Conservation (phyloP, 1,284 basidiomycete species). For the Tilletia caries region DNA sequence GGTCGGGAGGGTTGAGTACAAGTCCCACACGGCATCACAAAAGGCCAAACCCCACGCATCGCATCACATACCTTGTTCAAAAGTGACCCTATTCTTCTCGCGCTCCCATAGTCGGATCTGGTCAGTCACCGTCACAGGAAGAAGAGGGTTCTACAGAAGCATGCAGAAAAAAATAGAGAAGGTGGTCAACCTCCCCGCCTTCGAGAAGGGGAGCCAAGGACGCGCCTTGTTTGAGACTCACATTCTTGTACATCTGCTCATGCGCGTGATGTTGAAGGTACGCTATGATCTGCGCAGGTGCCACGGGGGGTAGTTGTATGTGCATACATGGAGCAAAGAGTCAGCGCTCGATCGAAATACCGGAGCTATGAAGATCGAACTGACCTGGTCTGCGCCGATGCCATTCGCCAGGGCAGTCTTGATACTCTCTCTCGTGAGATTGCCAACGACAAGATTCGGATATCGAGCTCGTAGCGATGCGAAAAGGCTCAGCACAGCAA, state of each 20-base stretch:
- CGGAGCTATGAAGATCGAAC: too few species aligned
- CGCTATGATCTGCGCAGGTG: conserved; percentile 88
- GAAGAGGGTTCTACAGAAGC: conserved; percentile 68
- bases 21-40: too few species aligned
- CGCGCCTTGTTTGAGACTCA: conserved; percentile 55
- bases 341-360: too few species aligned
- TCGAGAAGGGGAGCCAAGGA: not conserved
- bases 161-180: not conserved
- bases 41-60: too few species aligned
- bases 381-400: conserved; percentile 89
- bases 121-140: conserved; percentile 94
- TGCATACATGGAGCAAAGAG: conserved; percentile 90
- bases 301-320: conserved; percentile 83
- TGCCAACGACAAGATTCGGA: conserved; percentile 90
- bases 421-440: conserved; percentile 89
- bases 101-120: conserved; percentile 97
- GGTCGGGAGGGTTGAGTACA: not conserved
- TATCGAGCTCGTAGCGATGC: conserved; percentile 88
- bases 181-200: not conserved
- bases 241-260: conserved; percentile 94
- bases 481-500: conserved; percentile 91
- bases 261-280: conserved; percentile 93
- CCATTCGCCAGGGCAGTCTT: conserved; percentile 90
- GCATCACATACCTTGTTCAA: conserved; percentile 50
- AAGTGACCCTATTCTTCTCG: conserved; percentile 80